phyloP scores from a whole-genome alignment of 495 filamentous ascomycete species.

The Podospora anserina region DNA sequence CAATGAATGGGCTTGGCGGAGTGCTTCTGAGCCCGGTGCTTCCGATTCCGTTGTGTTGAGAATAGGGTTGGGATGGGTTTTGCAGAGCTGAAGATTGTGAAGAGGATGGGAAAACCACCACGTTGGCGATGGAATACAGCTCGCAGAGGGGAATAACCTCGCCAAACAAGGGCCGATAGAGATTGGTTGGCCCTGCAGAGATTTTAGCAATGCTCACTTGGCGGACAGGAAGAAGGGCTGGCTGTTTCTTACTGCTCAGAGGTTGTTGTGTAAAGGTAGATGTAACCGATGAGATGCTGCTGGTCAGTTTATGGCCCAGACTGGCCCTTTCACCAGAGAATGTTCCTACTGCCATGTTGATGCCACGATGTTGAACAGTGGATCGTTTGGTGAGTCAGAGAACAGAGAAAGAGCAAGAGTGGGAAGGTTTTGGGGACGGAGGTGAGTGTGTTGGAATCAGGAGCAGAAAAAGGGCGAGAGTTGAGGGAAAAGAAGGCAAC shows the following conservation, averaged over 20 bases:
- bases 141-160: slow-evolving; percentile 22
- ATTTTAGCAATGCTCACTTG: not conserved
- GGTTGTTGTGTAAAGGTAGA: not conserved
- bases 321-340: not conserved
- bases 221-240: not conserved
- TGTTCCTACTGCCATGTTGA: slow-evolving; percentile 6
- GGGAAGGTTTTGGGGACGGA: no score
- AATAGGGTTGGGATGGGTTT: not conserved
- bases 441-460: no score
- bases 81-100: slow-evolving; percentile 6
- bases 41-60: not conserved
- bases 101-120: slow-evolving; percentile 23
- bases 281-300: not conserved
- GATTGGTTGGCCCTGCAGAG: not conserved
- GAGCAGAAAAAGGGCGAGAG: not conserved
- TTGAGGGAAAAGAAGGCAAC: not conserved
- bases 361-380: not conserved
- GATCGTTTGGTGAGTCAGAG: no score
- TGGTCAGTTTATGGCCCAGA: not conserved
- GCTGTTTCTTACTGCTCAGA: not conserved
- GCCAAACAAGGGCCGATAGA: slow-evolving; percentile 21
- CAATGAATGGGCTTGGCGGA: slow-evolving; percentile 7
- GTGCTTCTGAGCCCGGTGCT: not conserved
- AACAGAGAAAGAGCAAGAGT: no score
- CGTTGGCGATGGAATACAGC: slow-evolving; percentile 22